A percentile compares a stretch with the other conserved stretches of the same genome.
Conservation (phyloP, 352 stramenopile genomes). For the Phytophthora ohioensis region DNA sequence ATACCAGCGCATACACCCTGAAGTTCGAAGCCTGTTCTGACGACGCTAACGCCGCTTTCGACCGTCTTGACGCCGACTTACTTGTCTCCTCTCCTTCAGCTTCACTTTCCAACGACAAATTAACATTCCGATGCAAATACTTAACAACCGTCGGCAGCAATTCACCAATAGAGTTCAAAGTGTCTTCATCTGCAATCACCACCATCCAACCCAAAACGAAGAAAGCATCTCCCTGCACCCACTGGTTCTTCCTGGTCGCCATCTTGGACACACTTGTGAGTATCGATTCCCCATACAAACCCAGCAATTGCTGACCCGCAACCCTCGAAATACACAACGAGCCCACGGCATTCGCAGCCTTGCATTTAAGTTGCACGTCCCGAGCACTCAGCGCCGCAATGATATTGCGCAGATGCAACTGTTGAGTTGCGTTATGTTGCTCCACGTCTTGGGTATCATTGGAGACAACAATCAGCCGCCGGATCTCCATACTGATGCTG, state of each 20-base stretch:
- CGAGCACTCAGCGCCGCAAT: conserved; percentile 58
- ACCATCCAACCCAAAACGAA: conserved; percentile 81
- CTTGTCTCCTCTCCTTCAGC: conserved; percentile 1
- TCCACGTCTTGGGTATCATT: background rate
- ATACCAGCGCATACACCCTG: conserved; percentile 72
- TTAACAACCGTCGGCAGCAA: conserved; percentile 57
- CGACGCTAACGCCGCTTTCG: conserved; percentile 30
- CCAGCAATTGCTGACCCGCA: conserved; percentile 69
- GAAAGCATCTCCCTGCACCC: conserved; percentile 78
- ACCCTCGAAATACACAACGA: conserved; percentile 80
- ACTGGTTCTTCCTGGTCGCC: conserved; percentile 75
- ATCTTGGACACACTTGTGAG: conserved; percentile 58
- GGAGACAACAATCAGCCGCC: conserved; percentile 57
- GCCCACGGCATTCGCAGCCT: conserved; percentile 76
- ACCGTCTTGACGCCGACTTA: conserved; percentile 3
- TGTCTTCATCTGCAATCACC: conserved; percentile 67
- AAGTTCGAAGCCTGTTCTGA: conserved; percentile 74
- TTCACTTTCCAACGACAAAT: conserved; percentile 11
- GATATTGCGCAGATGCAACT: conserved; percentile 46
- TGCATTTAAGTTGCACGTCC: conserved; percentile 84
- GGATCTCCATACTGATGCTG: conserved; percentile 78
- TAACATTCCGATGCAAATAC: conserved; percentile 55
- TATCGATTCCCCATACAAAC: conserved; percentile 48
- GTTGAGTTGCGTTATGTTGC: background rate
- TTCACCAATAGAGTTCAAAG: conserved; percentile 46